phyloP scores from a whole-genome alignment of 257 asterid species.

The Plantago ovata region DNA sequence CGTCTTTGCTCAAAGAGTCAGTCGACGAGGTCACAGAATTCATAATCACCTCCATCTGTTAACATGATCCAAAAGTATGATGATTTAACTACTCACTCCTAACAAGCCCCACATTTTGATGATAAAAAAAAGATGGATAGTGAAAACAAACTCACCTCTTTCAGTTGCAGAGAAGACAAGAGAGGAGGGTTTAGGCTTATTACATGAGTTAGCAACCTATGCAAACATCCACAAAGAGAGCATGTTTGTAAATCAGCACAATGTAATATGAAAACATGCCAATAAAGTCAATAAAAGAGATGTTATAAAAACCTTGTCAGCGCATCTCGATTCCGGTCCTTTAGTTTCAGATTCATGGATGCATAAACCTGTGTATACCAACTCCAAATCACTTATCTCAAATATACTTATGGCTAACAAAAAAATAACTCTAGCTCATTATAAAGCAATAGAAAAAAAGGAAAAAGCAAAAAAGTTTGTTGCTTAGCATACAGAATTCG shows the following conservation, averaged over 20 bases:
- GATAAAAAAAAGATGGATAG: not conserved
- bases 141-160: slow-evolving; percentile 49
- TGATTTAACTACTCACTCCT: slow-evolving; percentile 12
- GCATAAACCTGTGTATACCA: slow-evolving; percentile 57
- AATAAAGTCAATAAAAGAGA: slow-evolving; percentile 8
- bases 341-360: slow-evolving; percentile 49
- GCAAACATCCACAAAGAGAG: slow-evolving; percentile 22
- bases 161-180: slow-evolving; percentile 59
- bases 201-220: slow-evolving; percentile 61
- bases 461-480: not conserved
- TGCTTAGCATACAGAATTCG: slow-evolving; percentile 50
- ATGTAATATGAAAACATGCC: slow-evolving; percentile 10
- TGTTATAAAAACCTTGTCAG: slow-evolving; percentile 49
- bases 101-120: not conserved
- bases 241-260: slow-evolving; percentile 9
- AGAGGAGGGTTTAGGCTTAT: slow-evolving; percentile 52
- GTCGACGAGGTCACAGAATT: slow-evolving; percentile 34
- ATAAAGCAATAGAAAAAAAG: not conserved
- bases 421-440: slow-evolving; percentile 5
- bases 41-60: slow-evolving; percentile 57
- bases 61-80: slow-evolving; percentile 32
- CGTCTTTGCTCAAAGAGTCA: slow-evolving; percentile 25
- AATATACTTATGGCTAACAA: slow-evolving; percentile 9
- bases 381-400: slow-evolving; percentile 19
- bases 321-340: slow-evolving; percentile 43